Evolutionary conservation across 768 basidiomycete species (phyloP).

Genomic region (Agrocybe pediades): DNA sequence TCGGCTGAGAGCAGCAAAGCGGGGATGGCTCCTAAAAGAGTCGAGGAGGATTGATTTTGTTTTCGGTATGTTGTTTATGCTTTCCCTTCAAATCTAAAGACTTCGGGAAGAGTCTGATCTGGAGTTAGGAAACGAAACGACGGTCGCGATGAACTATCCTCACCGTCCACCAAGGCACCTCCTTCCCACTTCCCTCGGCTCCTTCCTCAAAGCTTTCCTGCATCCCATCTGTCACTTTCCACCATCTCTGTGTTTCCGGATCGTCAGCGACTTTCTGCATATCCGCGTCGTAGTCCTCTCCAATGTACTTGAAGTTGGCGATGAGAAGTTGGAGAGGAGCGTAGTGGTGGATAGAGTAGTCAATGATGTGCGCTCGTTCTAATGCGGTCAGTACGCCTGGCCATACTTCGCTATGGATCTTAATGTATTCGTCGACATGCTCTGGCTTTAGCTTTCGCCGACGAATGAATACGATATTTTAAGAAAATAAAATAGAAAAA

Average conservation of each 20-base stretch:
- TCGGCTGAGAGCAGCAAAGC: no score
- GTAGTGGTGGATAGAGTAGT: slow-evolving; percentile 79
- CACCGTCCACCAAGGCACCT: slow-evolving; percentile 74
- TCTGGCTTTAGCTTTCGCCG: slow-evolving; percentile 53
- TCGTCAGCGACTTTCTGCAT: slow-evolving; percentile 68
- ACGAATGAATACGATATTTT: background rate
- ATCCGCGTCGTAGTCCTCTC: slow-evolving; percentile 62
- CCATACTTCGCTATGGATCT: slow-evolving; percentile 67
- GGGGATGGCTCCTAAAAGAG: no score
- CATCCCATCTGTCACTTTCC: slow-evolving; percentile 76
- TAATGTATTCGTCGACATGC: slow-evolving; percentile 51
- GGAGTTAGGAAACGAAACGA: background rate
- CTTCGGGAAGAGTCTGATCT: slow-evolving; percentile 56
- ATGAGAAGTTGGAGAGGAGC: slow-evolving; percentile 66
- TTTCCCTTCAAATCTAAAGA: slow-evolving; percentile 67
- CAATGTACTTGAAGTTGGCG: slow-evolving; percentile 78
- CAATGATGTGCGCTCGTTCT: slow-evolving; percentile 60
- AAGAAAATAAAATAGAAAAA: background rate
- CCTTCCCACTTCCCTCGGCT: slow-evolving; percentile 67
- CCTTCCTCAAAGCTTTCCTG: slow-evolving; percentile 75
- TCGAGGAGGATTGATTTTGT: no score
- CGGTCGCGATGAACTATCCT: slow-evolving; percentile 12
- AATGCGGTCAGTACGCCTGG: slow-evolving; percentile 68
- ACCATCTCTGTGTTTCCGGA: slow-evolving; percentile 74
- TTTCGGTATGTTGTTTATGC: background rate